Percentiles rank a stretch among this genome's conserved stretches.
Evolutionary conservation across 1,284 basidiomycete species (phyloP).

Genomic region (Moniliella sp.): DNA sequence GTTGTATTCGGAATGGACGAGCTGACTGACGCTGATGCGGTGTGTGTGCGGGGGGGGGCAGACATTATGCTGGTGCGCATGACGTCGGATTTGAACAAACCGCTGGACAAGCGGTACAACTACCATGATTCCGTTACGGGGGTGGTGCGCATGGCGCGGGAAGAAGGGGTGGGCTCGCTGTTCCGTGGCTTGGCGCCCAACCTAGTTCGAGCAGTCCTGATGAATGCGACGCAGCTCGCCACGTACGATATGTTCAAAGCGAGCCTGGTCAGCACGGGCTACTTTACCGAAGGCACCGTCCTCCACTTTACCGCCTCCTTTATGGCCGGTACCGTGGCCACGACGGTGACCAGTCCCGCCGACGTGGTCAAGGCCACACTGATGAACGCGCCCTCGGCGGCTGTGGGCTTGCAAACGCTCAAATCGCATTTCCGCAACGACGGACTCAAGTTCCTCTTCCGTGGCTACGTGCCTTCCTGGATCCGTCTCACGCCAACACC

Average conservation of each 20-base stretch:
- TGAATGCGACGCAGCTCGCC: conserved; percentile 37
- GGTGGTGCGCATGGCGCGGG: conserved; percentile 36
- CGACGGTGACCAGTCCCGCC: conserved; percentile 31
- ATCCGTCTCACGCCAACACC: conserved; percentile 29
- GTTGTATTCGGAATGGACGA: too few species aligned
- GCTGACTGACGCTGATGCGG: too few species aligned
- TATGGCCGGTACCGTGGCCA: conserved; percentile 40
- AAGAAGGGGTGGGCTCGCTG: conserved; percentile 37
- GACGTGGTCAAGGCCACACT: too few species aligned
- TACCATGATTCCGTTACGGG: conserved; percentile 37
- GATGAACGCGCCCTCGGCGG: too few species aligned
- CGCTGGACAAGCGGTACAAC: conserved; percentile 10
- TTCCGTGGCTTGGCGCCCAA: conserved; percentile 39
- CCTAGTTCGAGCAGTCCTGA: conserved; percentile 39
- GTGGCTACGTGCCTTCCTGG: conserved; percentile 41
- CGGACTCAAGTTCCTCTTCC: conserved; percentile 39
- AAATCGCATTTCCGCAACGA: conserved; percentile 23
- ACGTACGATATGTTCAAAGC: conserved; percentile 6
- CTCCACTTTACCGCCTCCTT: conserved; percentile 39
- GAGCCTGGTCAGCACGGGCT: conserved; percentile 5
- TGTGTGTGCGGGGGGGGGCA: neutral
- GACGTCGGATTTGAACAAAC: conserved; percentile 34
- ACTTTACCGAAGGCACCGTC: conserved; percentile 37
- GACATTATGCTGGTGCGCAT: conserved; percentile 40
- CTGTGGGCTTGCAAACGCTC: conserved; percentile 11